Base-by-base conservation (phyloP, 2,329 filamentous ascomycete genomes). In the Penicillium sp. region DNA sequence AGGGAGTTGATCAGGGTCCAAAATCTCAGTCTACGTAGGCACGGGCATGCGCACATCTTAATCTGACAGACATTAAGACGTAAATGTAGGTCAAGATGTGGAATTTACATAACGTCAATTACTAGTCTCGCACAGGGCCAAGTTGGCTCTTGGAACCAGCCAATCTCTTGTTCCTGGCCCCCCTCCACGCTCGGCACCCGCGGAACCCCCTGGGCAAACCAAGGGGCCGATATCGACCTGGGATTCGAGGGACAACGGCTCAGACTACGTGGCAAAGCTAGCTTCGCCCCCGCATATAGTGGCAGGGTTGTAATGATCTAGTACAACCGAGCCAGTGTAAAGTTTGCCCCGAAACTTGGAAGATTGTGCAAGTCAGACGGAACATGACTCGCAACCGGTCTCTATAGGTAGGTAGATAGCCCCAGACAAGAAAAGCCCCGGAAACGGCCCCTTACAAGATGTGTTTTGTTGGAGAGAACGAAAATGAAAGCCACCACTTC, bases 221-320 rank as follows among this genome's bases (percentile, higher is more conserved):
- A 25, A 17, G 31, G 47, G n/a, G 31, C 7, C 31, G 2, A 31
- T 17, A 39, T 28, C 5, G 12, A 39, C 4, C 14, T 28, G 10
- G 20, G 7, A 12, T 39, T 25, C 20, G 22, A 12, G 28, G 34
- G 28, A 34, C 7, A 31, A 31, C n/a, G 20, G 35, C 34, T 39
- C 49, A 52, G 49, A 25, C 49, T 39, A 39, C 49, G 37, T 52
- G 20, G 49, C 34, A 39, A 15, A n/a, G 31, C 22, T 52, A 52
- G 35, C 12, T 12, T 39, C 17, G 49, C 49, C 49, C 45, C 49
- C 35, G 49, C 49, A 52, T 39, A 11, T 14, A 22, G 6, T 39
- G 20, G 34, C 28, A 38, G 12, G 17, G 22, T 39, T 14, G 49
- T 52, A 12, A 31, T 28, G 35, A 52, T 39, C 20, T 39, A 10